A percentile compares a stretch with the other conserved stretches of the same genome.
These are phyloP conservation scores for Brassica juncea DNA, from an alignment of 345 rosid species.

Conservation along the genomic window DNA sequence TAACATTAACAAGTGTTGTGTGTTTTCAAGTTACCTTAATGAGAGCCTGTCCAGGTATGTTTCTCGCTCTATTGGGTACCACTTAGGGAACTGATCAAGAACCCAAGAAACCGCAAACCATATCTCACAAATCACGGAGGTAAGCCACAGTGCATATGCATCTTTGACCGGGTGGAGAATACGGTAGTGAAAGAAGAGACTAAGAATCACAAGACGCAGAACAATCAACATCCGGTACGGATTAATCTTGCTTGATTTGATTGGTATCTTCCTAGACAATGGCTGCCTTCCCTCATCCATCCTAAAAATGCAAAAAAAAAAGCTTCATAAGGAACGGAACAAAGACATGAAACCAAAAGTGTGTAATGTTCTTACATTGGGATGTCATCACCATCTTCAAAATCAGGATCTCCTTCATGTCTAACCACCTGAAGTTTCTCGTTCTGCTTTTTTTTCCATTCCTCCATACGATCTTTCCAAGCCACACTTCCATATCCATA, in stretches of 20 bases:
- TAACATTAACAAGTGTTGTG: neutral
- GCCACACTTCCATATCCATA: conserved; percentile 98
- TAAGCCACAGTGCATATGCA: conserved; percentile 95
- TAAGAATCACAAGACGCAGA: conserved; percentile 83
- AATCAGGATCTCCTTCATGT: conserved; percentile 75
- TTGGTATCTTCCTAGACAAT: conserved; percentile 87
- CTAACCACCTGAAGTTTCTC: conserved; percentile 88
- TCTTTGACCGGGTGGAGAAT: conserved; percentile 84
- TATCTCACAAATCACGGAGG: conserved; percentile 94
- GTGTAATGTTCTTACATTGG: conserved; percentile 63
- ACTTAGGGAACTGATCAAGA: conserved; percentile 97
- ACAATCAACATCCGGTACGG: conserved; percentile 86
- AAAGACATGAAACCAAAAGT: neutral
- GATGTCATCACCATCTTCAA: conserved; percentile 77
- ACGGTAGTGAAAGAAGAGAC: conserved; percentile 90
- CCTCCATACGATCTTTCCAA: conserved; percentile 97
- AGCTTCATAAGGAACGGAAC: conserved; percentile 7
- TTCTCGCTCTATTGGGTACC: conserved; percentile 87
- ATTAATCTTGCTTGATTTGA: conserved; percentile 93
- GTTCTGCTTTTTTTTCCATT: conserved; percentile 85
- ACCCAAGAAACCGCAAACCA: conserved; percentile 99
- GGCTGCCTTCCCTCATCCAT: conserved; percentile 99
- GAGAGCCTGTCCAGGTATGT: conserved; percentile 97
- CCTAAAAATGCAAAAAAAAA: conserved; percentile 45
- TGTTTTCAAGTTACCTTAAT: conserved; percentile 55